Evolutionary conservation across 2,329 filamentous ascomycete species (phyloP), one percentile per base, ranked within the genome.

Genomic region (Aureobasidium lini): DNA sequence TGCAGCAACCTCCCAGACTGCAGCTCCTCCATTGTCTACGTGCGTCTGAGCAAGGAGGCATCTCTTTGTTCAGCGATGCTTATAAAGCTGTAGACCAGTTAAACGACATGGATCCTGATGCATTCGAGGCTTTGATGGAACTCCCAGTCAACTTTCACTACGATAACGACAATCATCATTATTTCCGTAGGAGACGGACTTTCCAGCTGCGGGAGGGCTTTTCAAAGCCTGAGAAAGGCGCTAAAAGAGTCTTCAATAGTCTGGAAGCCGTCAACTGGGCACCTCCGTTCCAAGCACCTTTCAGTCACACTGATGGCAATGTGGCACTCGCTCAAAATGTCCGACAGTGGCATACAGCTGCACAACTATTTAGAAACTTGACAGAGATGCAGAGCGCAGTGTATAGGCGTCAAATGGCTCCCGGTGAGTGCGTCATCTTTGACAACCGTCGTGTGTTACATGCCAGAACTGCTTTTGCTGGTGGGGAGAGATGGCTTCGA

Each of bases 361-460:
- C 82, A 1, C 69, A 73, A 36, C 68, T 71, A 2, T 90, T 95
- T 66, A 79, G 84, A 50, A 61, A 70, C 0, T 64, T 81, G 0
- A 73, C 94, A 28, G 85, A 89, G 64, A 69, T 77, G 0, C 73
- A 79, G 0, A 69, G 76, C 4, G 82, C 82, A 61, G 73, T 90
- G 57, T 87, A 86, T 68, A 81, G 93, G 76, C 79, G 87, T 61
- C 87, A 87, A 72, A 77, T 96, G 72, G 77, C 84, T 57, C 84
- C 88, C 4, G 94, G 93, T 3, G 89, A 96, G 68, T 95, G 90
- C 69, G 91, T 92, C 11, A 80, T 99, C n/a, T 97, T 99, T 69
- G 87, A 95, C 70, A 97, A 97, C 69, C 76, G 84, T 61, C 81
- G 93, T 16, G 79, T 95, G n/a, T 73, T 95, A 69, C 94, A 97